Base-by-base conservation (phyloP, 2,329 filamentous ascomycete genomes). In the Teratosphaeria viscida region DNA sequence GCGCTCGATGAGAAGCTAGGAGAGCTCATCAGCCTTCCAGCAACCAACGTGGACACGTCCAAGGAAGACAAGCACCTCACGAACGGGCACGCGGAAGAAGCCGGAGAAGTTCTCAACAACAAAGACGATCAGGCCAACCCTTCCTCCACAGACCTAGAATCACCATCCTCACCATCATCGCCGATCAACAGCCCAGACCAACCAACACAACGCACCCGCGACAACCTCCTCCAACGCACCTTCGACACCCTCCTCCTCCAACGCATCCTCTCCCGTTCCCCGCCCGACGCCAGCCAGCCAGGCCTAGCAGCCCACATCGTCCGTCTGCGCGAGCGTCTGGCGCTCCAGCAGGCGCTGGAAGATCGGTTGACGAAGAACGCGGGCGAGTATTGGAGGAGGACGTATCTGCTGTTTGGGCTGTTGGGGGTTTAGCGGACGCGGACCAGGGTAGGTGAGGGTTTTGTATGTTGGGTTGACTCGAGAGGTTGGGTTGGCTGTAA, bases 321-420 rank as follows among this genome's bases (percentile, higher is more conserved):
- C 1, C 52, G 16, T 1, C 54, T 56, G 5, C 54, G 61, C 53
- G 52, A 83, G 43, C 77, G 77, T 1, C 58, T 81, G 27, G 65
- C 70, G 32, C 79, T 86, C 6, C 80, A 81, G 32, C 72, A 77
- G 11, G 75, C 73, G 5, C 76, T 75, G 16, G 73, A 79, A 53
- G 82, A 82, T 62, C 73, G 77, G 52, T 72, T 95, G 43, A 73
- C 70, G 65, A 88, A 86, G 72, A 77, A 80, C 16, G 83, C 89
- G 5, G 77, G 80, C 54, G 89, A 92, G 57, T 95, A 94, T 72
- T 94, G 89, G 85, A 89, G 87, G 76, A 84, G 88, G 68, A 94
- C 89, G 11, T 86, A 83, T 71, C 74, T 96, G 63, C 73, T 96
- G 29, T 96, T 96, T 75, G 90, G 88, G 2, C 76, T 95, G 59